Evolutionary conservation across 176 grass and related monocot genomes (phyloP).

Genomic region (Musa troglodytarum): DNA sequence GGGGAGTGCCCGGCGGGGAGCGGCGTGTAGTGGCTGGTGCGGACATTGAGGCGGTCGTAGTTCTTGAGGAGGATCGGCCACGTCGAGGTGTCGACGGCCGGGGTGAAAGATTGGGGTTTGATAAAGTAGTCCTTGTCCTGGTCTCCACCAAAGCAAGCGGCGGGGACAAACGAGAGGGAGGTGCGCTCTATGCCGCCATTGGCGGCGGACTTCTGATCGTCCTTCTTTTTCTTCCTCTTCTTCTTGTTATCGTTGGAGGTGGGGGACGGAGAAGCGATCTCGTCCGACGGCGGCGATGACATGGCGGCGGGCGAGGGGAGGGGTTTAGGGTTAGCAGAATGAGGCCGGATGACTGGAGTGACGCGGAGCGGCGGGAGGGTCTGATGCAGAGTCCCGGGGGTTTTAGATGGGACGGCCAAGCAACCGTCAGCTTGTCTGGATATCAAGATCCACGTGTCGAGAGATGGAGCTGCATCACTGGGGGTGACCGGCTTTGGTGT

Average conservation of each 20-base stretch:
- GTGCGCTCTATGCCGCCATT: not conserved
- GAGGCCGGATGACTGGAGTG: not conserved
- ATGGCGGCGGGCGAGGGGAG: conserved; percentile 29
- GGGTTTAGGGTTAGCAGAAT: conserved; percentile 20
- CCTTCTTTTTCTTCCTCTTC: conserved; percentile 67
- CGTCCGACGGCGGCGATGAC: conserved; percentile 28
- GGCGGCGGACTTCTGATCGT: conserved; percentile 25
- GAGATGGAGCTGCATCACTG: not conserved
- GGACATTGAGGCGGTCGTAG: conserved; percentile 80
- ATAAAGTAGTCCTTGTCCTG: conserved; percentile 50
- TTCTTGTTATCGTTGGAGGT: conserved; percentile 44
- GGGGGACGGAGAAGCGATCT: conserved; percentile 24
- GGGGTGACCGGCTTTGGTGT: too few species aligned
- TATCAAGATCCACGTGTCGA: not conserved
- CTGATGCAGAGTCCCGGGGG: not conserved
- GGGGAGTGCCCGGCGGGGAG: conserved; percentile 71
- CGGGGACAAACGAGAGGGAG: conserved; percentile 8
- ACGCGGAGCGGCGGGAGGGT: conserved; percentile 14
- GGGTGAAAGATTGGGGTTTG: conserved; percentile 45
- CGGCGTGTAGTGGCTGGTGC: conserved; percentile 77
- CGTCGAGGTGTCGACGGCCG: conserved; percentile 43
- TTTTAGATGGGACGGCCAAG: not conserved
- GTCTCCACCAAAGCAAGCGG: conserved; percentile 3
- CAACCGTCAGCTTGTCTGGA: not conserved
- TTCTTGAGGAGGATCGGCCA: conserved; percentile 81